Conservation (phyloP, 2,329 filamentous ascomycete species). For the Hirsutella thompsonii region DNA sequence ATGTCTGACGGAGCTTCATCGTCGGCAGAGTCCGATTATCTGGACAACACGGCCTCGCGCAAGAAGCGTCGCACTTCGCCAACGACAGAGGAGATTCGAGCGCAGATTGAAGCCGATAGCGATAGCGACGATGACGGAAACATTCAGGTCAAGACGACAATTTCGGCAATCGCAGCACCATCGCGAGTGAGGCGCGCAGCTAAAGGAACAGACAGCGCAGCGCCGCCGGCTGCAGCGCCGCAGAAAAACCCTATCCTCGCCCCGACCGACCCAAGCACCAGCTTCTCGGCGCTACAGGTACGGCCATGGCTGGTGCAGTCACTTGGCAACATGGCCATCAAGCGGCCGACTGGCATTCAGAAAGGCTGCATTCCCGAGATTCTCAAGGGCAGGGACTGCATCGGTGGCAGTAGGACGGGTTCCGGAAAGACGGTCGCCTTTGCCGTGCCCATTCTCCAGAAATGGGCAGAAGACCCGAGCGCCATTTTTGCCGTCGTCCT, state of each 20-base stretch:
- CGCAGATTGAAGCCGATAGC: constrained; percentile 7
- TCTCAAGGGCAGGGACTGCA: constrained; percentile 80
- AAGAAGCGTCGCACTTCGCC: constrained; percentile 28
- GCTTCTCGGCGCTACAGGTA: constrained; percentile 61
- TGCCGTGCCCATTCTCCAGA: constrained; percentile 84
- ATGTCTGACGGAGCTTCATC: constrained; percentile 4
- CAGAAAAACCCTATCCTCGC: constrained; percentile 31
- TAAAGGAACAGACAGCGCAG: constrained; percentile 1
- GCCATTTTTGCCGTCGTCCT: constrained; percentile 84
- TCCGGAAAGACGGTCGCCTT: constrained; percentile 97
- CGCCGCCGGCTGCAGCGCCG: constrained; percentile 9
- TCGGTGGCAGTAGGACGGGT: constrained; percentile 87
- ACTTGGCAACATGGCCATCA: constrained; percentile 65
- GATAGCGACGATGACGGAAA: constrained; percentile 18
- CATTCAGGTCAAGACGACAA: constrained; percentile 16
- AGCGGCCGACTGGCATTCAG: constrained; percentile 82
- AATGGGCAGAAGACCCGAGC: constrained; percentile 83
- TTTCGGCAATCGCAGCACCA: constrained; percentile 34
- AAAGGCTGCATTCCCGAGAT: constrained; percentile 89
- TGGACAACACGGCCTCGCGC: constrained; percentile 30
- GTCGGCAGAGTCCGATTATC: constrained; percentile 33
- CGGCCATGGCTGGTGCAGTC: constrained; percentile 82
- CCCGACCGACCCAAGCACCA: constrained; percentile 43
- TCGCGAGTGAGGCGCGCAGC: constrained; percentile 36
- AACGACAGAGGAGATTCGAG: too few relatives aligned